Evolutionary conservation across 2,329 filamentous ascomycete genomes (phyloP), one percentile per base, ranked within the genome.

Genomic region (Paraphaeosphaeria sporulosa): DNA sequence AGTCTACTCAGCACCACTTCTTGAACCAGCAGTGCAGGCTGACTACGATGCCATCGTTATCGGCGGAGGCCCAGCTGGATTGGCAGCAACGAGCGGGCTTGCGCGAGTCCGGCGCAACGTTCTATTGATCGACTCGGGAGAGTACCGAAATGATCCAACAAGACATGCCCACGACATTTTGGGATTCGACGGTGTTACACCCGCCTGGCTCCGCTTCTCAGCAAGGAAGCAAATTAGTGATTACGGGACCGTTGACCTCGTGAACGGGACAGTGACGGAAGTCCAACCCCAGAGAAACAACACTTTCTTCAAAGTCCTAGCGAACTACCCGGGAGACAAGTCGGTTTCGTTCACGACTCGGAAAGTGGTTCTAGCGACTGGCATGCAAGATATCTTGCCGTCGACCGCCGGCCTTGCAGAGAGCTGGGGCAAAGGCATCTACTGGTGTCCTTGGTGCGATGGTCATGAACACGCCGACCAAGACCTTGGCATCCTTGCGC

Each of bases 21-120:
- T 51, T 17, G 48, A n/a, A 23, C 48, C 48, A 19, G 48, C 48
- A 9, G 48, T 51, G 3, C 30, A 23, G 13, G 48, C 48, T 1
- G 48, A 83, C 15, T 54, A 55, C 17, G 52, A 55, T 34, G 52
- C 52, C 23, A 55, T 55, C 17, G 25, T 55, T 10, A 25, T 55
- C 23, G 52, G 52, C 19, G 52, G 52, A 32, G 52, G 52, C 21
- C 52, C 52, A 19, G 23, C 38, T 40, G 52, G 52, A n/a, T 30
- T 55, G 7, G 52, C 52, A 44, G 52, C 52, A 46, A n/a, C 25
- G 6, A 55, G 52, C 17, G 52, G 52, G 19, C 52, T 55, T 21
- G 52, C 52, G 4, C 52, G 52, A 6, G 52, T 55, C 13, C 52
- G 52, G n/a, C 52, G 52, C 23, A 55, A 55, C 25, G 52, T 55